Evolutionary conservation across 441 rosid species (phyloP).

Genomic region (Erodium chrysanthum): DNA sequence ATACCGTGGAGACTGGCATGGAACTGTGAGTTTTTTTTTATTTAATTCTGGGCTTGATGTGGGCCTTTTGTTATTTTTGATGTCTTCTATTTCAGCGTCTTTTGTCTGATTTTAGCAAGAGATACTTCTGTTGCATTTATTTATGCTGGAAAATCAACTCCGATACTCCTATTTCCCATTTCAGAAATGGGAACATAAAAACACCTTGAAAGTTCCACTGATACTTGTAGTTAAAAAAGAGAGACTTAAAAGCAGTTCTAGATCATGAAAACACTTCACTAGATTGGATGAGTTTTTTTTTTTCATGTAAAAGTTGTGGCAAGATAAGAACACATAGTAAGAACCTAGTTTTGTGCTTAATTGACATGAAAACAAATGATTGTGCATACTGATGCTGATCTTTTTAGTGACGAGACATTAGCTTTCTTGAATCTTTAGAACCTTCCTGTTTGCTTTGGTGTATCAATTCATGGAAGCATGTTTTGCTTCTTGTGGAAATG

Average conservation of each 20-base stretch:
- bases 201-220: too few species aligned
- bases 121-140: neutral
- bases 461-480: neutral
- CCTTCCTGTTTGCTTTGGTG: neutral
- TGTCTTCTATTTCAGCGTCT: neutral
- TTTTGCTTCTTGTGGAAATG: neutral
- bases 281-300: neutral
- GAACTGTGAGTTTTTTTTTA: conserved; percentile 68
- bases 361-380: neutral
- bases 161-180: too few species aligned
- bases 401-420: neutral
- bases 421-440: neutral
- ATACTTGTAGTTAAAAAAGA: too few species aligned
- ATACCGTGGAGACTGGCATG: conserved; percentile 91
- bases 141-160: too few species aligned
- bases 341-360: neutral
- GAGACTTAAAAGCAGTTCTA: neutral
- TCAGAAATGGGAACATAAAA: too few species aligned
- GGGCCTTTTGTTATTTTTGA: neutral
- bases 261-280: neutral
- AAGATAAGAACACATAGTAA: neutral
- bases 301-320: neutral
- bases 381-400: neutral
- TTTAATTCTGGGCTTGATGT: conserved; percentile 6
- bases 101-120: neutral